Conservation (phyloP, 1,284 basidiomycete species). For the Microbotryum lychnidis-dioicae region DNA sequence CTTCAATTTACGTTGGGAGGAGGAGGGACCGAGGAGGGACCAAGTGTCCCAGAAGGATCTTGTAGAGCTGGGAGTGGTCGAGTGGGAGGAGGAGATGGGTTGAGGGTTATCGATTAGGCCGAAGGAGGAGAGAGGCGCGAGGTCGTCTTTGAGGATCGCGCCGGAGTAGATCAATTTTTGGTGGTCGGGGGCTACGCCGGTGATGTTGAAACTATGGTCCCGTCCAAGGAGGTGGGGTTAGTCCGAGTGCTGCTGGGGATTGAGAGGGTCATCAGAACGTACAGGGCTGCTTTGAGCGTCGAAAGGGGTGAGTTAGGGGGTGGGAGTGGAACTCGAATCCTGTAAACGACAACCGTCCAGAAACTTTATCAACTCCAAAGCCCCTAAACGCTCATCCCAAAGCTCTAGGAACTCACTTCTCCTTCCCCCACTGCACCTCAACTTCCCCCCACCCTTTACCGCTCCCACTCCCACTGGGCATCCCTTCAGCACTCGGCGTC, state of each 20-base stretch:
- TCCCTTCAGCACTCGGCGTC: not conserved
- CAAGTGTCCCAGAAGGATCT: slow-evolving; percentile 26
- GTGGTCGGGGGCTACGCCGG: slow-evolving; percentile 32
- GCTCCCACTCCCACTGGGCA: not conserved
- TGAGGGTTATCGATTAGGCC: slow-evolving; percentile 35
- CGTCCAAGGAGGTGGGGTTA: not conserved
- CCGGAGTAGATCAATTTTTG: slow-evolving; percentile 65
- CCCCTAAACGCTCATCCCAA: not conserved
- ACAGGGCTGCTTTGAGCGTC: slow-evolving; percentile 25
- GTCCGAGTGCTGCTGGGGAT: too few relatives aligned
- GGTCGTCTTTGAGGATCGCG: slow-evolving; percentile 68
- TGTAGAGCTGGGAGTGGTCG: slow-evolving; percentile 9
- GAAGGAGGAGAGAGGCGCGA: slow-evolving; percentile 51
- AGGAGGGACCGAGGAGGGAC: slow-evolving; percentile 39
- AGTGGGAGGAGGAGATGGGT: not conserved
- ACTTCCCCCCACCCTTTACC: slow-evolving; percentile 11
- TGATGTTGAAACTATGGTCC: slow-evolving; percentile 16
- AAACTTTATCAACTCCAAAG: not conserved
- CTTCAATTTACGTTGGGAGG: slow-evolving; percentile 17
- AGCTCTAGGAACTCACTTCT: slow-evolving; percentile 8
- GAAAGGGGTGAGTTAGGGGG: slow-evolving; percentile 32
- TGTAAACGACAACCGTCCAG: slow-evolving; percentile 1
- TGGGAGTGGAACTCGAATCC: slow-evolving; percentile 29
- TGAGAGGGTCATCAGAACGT: not conserved
- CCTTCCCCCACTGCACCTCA: slow-evolving; percentile 26